Conservation (phyloP, 768 basidiomycete genomes). For the Serendipita indica region DNA sequence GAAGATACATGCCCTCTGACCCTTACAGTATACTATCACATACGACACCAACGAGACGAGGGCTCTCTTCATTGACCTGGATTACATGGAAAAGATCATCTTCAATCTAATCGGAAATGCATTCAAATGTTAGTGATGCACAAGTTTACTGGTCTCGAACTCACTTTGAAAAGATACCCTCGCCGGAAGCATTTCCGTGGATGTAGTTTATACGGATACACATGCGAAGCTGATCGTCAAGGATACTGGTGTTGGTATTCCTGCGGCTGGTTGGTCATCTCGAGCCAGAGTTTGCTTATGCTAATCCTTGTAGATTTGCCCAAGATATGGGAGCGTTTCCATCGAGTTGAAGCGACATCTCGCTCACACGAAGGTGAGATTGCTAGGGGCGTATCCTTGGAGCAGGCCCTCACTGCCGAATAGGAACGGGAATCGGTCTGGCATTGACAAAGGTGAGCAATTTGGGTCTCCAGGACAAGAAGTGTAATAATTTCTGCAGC, state of each 20-base stretch:
- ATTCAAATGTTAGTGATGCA: conserved; percentile 20
- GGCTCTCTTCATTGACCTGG: conserved; percentile 22
- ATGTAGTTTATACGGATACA: conserved; percentile 17
- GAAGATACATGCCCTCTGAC: not conserved
- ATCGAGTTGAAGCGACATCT: conserved; percentile 23
- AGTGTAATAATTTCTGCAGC: conserved; percentile 16
- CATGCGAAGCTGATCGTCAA: conserved; percentile 22
- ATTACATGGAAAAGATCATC: conserved; percentile 18
- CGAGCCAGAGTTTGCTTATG: not conserved
- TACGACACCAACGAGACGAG: conserved; percentile 17
- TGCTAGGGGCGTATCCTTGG: no score
- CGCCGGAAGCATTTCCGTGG: conserved; percentile 22
- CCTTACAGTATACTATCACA: conserved; percentile 19
- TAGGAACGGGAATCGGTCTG: conserved; percentile 26
- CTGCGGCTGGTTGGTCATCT: conserved; percentile 17
- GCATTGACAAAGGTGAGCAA: conserved; percentile 21
- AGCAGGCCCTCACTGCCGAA: no score
- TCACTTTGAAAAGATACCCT: conserved; percentile 20
- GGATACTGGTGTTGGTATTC: conserved; percentile 29
- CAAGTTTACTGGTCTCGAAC: conserved; percentile 15
- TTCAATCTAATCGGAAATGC: conserved; percentile 27
- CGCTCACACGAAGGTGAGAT: conserved; percentile 25
- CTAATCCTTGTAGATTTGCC: conserved; percentile 16
- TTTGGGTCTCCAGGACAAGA: not conserved
- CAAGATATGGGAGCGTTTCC: conserved; percentile 25